Evolutionary conservation across 176 grass and related monocot species (phyloP).

Genomic region (Zizania latifolia): DNA sequence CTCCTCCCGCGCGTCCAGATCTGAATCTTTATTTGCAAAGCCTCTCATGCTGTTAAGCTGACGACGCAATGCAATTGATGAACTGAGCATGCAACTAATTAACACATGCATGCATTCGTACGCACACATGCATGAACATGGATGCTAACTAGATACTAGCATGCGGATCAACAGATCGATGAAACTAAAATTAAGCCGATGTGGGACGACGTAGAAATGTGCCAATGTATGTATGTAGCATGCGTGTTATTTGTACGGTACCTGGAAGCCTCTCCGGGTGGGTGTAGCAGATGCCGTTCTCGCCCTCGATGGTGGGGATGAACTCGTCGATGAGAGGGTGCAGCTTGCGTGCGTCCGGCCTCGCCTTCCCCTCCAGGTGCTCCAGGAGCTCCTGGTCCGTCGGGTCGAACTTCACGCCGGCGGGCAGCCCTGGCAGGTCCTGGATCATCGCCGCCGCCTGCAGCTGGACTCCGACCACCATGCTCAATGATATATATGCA

Average conservation of each 20-base stretch:
- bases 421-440: slow-evolving; percentile 81
- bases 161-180: background rate
- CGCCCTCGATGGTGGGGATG: slow-evolving; percentile 94
- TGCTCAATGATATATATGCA: background rate
- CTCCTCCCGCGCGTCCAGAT: slow-evolving; percentile 36
- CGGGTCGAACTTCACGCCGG: slow-evolving; percentile 96
- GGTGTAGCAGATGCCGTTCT: slow-evolving; percentile 99
- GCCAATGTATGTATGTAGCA: too few relatives aligned
- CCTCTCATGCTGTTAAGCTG: background rate
- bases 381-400: slow-evolving; percentile 93
- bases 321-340: slow-evolving; percentile 97
- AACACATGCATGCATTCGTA: background rate
- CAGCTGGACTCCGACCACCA: background rate
- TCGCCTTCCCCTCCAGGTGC: slow-evolving; percentile 89
- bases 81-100: background rate
- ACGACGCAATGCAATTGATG: slow-evolving; percentile 13
- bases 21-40: slow-evolving; percentile 7
- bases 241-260: slow-evolving; percentile 1
- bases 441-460: slow-evolving; percentile 66
- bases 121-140: background rate
- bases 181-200: background rate
- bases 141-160: too few relatives aligned
- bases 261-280: slow-evolving; percentile 96
- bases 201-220: too few relatives aligned
- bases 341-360: slow-evolving; percentile 57